Conservation (phyloP, 805 yeast genomes). For the Yarrowia sp. region DNA sequence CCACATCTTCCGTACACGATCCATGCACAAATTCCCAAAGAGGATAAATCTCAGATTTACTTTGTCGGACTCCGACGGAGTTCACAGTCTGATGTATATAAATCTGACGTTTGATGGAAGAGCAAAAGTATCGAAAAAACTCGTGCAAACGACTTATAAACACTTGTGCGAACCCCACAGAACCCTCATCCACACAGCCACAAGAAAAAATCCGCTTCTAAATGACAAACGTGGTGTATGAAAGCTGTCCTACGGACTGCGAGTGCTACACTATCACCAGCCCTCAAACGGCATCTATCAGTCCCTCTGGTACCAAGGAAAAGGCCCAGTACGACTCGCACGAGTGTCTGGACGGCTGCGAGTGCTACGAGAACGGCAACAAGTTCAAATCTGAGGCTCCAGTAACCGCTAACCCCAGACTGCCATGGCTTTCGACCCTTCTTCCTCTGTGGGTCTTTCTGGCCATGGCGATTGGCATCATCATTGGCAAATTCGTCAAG, state of each 20-base stretch:
- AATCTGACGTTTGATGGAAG: not conserved
- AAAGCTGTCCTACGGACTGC: conserved; percentile 5
- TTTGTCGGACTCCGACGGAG: conserved; percentile 29
- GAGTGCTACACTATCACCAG: conserved; percentile 19
- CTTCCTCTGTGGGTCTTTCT: conserved; percentile 26
- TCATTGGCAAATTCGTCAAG: conserved; percentile 46
- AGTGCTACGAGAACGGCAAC: conserved; percentile 10
- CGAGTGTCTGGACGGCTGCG: conserved; percentile 19
- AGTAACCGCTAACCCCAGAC: not conserved
- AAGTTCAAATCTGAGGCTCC: conserved; percentile 4
- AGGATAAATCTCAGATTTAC: conserved; percentile 24
- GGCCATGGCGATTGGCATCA: conserved; percentile 46
- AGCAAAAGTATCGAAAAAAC: not conserved
- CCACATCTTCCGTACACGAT: not conserved
- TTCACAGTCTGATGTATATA: not conserved
- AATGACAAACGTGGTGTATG: conserved; percentile 1
- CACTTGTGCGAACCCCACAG: too few relatives aligned
- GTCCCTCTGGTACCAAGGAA: conserved; percentile 1
- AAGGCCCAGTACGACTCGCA: not conserved
- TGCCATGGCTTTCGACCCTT: conserved; percentile 11
- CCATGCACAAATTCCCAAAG: conserved; percentile 10
- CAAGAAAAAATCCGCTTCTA: not conserved
- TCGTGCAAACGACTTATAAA: too few relatives aligned
- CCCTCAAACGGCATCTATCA: not conserved
- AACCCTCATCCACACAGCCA: not conserved